Conservation (phyloP, 176 grass and related monocot species). For the Elaeis guineensis region DNA sequence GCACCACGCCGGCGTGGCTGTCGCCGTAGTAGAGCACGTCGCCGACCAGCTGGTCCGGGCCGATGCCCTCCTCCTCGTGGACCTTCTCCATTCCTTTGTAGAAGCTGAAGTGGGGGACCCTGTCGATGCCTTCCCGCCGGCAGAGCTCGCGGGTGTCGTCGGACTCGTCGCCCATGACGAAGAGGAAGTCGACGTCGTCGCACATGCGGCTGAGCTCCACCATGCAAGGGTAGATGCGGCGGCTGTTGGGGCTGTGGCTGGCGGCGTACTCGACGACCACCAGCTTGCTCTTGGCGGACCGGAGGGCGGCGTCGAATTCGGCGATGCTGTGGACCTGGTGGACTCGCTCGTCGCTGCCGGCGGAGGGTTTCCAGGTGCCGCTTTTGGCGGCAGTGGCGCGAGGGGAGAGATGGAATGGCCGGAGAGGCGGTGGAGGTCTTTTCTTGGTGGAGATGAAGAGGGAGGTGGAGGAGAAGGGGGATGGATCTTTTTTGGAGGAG, state of each 20-base stretch:
- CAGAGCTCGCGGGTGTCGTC: constrained; percentile 55
- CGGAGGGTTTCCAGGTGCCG: constrained; percentile 15
- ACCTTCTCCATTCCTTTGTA: constrained; percentile 78
- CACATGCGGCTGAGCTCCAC: constrained; percentile 82
- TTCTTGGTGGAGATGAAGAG: constrained; percentile 10
- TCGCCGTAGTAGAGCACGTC: constrained; percentile 96
- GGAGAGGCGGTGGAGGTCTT: constrained; percentile 4
- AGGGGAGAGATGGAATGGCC: not conserved
- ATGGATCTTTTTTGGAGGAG: not conserved
- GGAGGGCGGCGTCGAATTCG: constrained; percentile 67
- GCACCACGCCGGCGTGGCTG: constrained; percentile 65
- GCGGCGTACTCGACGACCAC: constrained; percentile 94
- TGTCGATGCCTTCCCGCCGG: constrained; percentile 53
- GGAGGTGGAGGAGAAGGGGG: not conserved
- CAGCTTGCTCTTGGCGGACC: constrained; percentile 57
- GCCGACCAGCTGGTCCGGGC: constrained; percentile 54
- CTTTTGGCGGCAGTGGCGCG: constrained; percentile 1
- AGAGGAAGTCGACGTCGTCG: constrained; percentile 82
- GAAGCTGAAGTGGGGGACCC: constrained; percentile 83
- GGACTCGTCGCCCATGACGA: constrained; percentile 94
- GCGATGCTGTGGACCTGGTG: constrained; percentile 46
- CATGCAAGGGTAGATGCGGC: constrained; percentile 68
- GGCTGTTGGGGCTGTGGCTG: constrained; percentile 59
- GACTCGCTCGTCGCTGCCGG: constrained; percentile 33
- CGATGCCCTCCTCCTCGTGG: constrained; percentile 90